Evolutionary conservation across 176 grass and related monocot genomes (phyloP), one percentile per base, ranked within the genome.

Genomic region (Raddia distichophylla): DNA sequence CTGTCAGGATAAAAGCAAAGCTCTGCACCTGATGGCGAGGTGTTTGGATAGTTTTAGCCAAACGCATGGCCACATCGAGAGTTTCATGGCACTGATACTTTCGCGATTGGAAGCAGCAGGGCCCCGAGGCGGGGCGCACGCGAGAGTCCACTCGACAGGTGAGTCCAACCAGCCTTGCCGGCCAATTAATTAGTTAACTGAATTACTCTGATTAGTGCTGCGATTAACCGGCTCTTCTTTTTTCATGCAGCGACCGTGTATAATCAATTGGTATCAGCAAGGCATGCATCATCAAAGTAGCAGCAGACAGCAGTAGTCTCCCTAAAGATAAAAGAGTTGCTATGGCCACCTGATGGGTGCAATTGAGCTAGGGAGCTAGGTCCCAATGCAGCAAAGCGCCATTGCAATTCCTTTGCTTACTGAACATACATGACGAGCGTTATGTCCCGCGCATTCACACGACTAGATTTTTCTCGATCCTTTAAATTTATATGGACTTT

Each of bases 151-250:
- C 80, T 54, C 43, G 68, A 82, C 59, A 64, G 80, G 47, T 60
- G 64, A 52, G 69, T 67, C 62, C 68, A 80, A 46, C 52, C 75
- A 80, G 15, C 40, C 63, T 60, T 88, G 82, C 87, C 76, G 76
- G 76, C 81, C 60, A 71, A 52, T 58, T n/a, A 48, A 35, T 61
- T 50, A 49, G 60, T 60, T 8, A 35, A 50, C 14, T 3, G 48
- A 47, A 47, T 73, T 46, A 69, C 17, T 9, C 20, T 10, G 5
- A 52, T 43, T 81, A 56, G 48, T 49, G 46, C 52, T 43, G 47
- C 37, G 37, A 60, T 60, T 47, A 52, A 55, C 46, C 34, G 2
- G 10, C 53, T 46, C 53, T 16, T 55, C 3, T 46, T 8, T 70
- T 15, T 69, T 40, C 27, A 40, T 40, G 37, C 37, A 40, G 35